Base-by-base conservation (phyloP, 306 rosid genomes). In the Ochetophila trinervis region DNA sequence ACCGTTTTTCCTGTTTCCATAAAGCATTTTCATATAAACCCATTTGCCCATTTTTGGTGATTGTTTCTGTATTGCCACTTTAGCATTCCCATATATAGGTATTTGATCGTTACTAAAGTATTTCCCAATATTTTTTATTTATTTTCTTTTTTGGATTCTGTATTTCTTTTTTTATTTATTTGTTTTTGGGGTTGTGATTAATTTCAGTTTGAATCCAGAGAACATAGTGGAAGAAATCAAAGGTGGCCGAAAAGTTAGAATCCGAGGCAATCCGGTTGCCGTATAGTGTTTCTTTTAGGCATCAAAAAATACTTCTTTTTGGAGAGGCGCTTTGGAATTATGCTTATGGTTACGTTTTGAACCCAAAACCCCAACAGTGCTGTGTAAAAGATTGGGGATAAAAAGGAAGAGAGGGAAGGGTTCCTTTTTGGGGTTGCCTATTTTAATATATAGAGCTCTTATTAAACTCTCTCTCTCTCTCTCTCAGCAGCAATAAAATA, bases 191-290 rank as follows among this genome's bases (percentile, higher is more conserved):
- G 56, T 65, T 63, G 74, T 71, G 68, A 37, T 72, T 44, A 51
- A 18, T 79, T 57, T 69, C 53, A 73, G 70, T 51, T 78, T 77
- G 73, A 66, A 70, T 73, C 70, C 69, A 83, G 85, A 62, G 70
- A 47, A 67, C 17, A 68, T 72, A 60, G 74, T 50, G 87, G n/a
- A 64, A 83, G 74, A 57, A 78, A 60, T 20, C 32, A 45, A 80
- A 72, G 82, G 71, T 49, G 70, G 51, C 70, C 73, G 77, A 60
- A 90, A 87, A 79, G 95, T 77, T 80, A 80, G 98, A 77, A 91
- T 91, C 98, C 96, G 80, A 91, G 86, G 98, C 89, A 77, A 47
- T 70, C 70, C 82, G 71, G 58, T 27, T 32, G 44, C 62, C 70
- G 65, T 61, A 37, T 79, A 75, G 80, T 65, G 77, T 36, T n/a